Conservation (phyloP, 768 basidiomycete species). For the Pulveroboletus sp. region DNA sequence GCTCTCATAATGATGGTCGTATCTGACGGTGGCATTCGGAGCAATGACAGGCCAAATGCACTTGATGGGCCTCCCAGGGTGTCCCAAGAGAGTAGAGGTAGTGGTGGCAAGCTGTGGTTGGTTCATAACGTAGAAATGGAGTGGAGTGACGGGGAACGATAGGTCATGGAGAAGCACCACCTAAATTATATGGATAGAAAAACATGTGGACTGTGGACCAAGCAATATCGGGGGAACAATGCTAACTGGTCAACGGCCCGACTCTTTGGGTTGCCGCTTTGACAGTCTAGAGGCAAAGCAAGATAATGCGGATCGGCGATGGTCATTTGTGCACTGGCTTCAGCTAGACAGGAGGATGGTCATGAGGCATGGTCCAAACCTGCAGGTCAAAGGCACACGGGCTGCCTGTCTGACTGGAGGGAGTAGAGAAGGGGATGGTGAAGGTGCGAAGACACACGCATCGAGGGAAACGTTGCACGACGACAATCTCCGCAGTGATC, state of each 20-base stretch:
- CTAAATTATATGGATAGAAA: conserved; percentile 14
- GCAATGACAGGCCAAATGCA: conserved; percentile 6
- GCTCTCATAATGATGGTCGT: conserved; percentile 22
- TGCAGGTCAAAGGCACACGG: conserved; percentile 5
- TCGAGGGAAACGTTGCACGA: conserved; percentile 7
- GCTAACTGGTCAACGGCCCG: not conserved
- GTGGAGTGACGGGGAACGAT: conserved; percentile 1
- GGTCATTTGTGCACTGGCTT: conserved; percentile 12
- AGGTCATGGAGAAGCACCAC: not conserved
- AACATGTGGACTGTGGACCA: conserved; percentile 21
- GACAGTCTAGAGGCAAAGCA: conserved; percentile 1
- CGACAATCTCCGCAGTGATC: conserved; percentile 18
- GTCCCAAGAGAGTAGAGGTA: conserved; percentile 9
- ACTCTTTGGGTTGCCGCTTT: conserved; percentile 14
- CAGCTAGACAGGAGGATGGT: conserved; percentile 3
- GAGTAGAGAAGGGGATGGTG: not conserved
- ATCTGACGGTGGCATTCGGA: conserved; percentile 16
- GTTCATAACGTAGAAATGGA: conserved; percentile 12
- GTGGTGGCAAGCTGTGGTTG: conserved; percentile 1
- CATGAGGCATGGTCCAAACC: conserved; percentile 11
- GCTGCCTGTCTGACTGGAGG: not conserved
- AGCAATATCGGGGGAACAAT: conserved; percentile 16
- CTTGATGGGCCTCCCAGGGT: conserved; percentile 12
- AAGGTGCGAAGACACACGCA: not conserved
- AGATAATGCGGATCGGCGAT: not conserved